phyloP scores from a whole-genome alignment of 441 rosid species.

The Melastoma candidum region DNA sequence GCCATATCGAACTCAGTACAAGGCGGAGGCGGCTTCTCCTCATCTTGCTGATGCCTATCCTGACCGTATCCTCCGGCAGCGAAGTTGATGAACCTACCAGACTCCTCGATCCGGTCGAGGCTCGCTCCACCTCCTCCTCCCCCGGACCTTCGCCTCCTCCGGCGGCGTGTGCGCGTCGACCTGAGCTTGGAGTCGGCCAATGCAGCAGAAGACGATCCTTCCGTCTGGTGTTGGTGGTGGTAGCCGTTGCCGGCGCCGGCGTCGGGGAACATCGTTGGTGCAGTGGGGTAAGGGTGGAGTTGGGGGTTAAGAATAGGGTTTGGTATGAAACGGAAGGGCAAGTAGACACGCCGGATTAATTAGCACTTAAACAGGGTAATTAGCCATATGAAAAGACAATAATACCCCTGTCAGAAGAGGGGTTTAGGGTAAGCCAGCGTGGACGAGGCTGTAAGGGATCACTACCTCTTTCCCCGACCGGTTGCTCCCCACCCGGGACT shows the following conservation, averaged over 20 bases:
- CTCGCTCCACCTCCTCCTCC: conserved; percentile 19
- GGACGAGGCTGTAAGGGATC: no score
- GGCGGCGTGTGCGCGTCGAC: conserved; percentile 24
- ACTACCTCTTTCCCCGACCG: no score
- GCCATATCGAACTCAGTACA: conserved; percentile 93
- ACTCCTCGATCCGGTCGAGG: conserved; percentile 16
- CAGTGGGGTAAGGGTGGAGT: no score
- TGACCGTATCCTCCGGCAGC: conserved; percentile 21
- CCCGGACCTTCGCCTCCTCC: conserved; percentile 12
- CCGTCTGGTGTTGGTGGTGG: conserved; percentile 27
- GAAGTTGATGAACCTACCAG: neutral
- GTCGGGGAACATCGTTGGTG: conserved; percentile 14
- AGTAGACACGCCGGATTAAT: no score
- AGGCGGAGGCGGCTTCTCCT: conserved; percentile 35
- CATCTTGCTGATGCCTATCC: conserved; percentile 14
- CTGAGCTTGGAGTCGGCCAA: conserved; percentile 12
- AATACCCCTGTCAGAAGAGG: no score
- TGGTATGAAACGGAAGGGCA: no score
- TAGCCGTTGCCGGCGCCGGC: conserved; percentile 39
- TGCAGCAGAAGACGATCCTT: conserved; percentile 15
- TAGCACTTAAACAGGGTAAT: no score
- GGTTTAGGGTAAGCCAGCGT: no score
- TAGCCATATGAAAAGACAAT: no score
- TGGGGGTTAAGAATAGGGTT: no score
- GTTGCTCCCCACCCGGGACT: no score